A percentile compares a stretch with the other conserved stretches of the same genome.
phyloP scores from a whole-genome alignment of 176 grass and related monocot genomes.

The Bromus sterilis region DNA sequence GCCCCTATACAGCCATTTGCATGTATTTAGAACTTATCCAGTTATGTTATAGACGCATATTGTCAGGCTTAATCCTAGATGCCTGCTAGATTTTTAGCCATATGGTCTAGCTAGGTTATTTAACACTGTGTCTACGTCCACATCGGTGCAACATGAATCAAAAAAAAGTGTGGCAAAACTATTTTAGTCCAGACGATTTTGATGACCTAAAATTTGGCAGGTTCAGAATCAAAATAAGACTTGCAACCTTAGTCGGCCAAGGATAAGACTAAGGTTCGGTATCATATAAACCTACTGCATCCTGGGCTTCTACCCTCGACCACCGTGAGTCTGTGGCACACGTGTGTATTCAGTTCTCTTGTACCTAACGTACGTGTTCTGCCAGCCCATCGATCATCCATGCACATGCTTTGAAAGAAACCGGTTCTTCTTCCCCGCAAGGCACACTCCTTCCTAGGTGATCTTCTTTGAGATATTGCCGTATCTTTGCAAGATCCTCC shows the following conservation, averaged over 20 bases:
- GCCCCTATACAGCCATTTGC: too few species aligned
- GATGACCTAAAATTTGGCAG: not conserved
- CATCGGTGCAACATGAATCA: not conserved
- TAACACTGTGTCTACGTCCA: too few species aligned
- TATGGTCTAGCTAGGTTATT: not conserved
- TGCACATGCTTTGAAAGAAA: not conserved
- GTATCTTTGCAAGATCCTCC: constrained; percentile 22
- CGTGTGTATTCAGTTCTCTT: not conserved
- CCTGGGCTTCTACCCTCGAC: not conserved
- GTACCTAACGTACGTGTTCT: constrained; percentile 17
- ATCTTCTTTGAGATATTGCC: not conserved
- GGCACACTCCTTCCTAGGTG: not conserved
- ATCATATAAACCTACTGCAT: too few species aligned
- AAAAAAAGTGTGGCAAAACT: not conserved
- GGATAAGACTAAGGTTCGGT: too few species aligned
- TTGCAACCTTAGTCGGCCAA: too few species aligned
- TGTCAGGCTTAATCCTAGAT: not conserved
- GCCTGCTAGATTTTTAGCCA: not conserved
- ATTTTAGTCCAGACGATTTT: not conserved
- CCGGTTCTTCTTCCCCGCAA: not conserved
- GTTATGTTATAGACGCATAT: not conserved
- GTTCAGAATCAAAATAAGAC: not conserved
- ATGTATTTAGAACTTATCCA: not conserved
- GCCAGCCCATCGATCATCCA: not conserved
- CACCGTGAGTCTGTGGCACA: not conserved